Percentiles rank a stretch among this genome's conserved stretches.
Conservation (phyloP, 208 protist genomes). For the Trypanosoma melophagium region DNA sequence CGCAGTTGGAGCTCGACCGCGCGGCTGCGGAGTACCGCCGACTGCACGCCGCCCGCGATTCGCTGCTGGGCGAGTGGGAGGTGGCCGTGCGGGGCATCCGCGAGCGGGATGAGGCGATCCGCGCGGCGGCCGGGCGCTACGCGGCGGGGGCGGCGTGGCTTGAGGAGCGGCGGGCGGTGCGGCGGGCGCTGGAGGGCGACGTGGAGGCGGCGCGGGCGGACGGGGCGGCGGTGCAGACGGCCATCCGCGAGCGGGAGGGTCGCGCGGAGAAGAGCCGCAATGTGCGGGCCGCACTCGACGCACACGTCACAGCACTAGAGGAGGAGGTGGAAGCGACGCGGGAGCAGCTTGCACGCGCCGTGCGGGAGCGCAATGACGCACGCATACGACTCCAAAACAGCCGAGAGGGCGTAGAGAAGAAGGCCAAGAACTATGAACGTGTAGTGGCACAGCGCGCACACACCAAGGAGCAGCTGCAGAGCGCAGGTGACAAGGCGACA, state of each 20-base stretch:
- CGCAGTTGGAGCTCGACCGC: constrained; percentile 92
- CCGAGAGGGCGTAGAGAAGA: constrained; percentile 35
- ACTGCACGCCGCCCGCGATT: constrained; percentile 85
- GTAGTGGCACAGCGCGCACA: constrained; percentile 30
- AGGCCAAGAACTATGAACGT: constrained; percentile 31
- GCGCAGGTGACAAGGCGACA: constrained; percentile 39
- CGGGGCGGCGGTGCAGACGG: constrained; percentile 46
- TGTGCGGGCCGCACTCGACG: constrained; percentile 36
- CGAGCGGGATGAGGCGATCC: constrained; percentile 85
- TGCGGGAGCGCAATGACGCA: constrained; percentile 44
- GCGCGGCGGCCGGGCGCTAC: constrained; percentile 71
- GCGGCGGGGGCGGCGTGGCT: constrained; percentile 70
- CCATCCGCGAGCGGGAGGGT: constrained; percentile 57
- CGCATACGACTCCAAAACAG: constrained; percentile 34
- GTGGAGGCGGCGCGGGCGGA: constrained; percentile 48
- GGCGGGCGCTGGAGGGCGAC: constrained; percentile 31
- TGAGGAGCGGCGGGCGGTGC: constrained; percentile 53
- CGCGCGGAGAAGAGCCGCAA: constrained; percentile 48
- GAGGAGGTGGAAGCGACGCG: constrained; percentile 81
- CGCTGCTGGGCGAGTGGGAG: constrained; percentile 91
- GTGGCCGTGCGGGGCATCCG: constrained; percentile 82
- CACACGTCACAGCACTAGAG: constrained; percentile 63
- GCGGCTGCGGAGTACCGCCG: constrained; percentile 88
- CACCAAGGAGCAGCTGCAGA: constrained; percentile 33
- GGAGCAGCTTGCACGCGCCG: constrained; percentile 50